Conservation (phyloP, 495 filamentous ascomycete genomes). For the Hypomontagnella submonticulosa region DNA sequence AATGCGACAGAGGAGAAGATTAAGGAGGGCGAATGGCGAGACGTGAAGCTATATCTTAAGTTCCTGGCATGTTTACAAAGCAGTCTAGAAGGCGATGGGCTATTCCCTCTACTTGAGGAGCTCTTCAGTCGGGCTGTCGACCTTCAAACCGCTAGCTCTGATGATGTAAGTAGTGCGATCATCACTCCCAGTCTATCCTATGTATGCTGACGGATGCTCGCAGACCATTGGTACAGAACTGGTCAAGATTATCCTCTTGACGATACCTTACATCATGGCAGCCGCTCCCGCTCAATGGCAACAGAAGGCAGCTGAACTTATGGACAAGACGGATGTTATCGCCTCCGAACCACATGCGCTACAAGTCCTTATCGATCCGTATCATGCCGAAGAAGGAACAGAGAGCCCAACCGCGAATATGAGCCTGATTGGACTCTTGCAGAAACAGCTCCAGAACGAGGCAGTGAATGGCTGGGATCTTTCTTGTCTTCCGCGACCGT, state of each 20-base stretch:
- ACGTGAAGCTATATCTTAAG: conserved; percentile 88
- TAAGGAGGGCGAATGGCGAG: conserved; percentile 80
- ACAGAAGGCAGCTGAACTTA: conserved; percentile 75
- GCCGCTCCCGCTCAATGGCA: conserved; percentile 72
- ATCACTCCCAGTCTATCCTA: not conserved
- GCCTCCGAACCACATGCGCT: conserved; percentile 83
- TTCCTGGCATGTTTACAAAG: conserved; percentile 85
- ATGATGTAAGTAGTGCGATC: conserved; percentile 74
- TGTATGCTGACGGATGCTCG: conserved; percentile 17
- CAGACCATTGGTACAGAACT: conserved; percentile 86
- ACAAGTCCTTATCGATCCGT: conserved; percentile 85
- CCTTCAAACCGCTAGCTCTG: conserved; percentile 87
- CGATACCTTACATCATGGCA: conserved; percentile 89
- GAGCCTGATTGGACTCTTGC: conserved; percentile 84
- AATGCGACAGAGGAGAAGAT: conserved; percentile 69
- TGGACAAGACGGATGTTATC: conserved; percentile 93
- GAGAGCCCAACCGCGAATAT: conserved; percentile 52
- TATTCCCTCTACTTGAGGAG: conserved; percentile 86
- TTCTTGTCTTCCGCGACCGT: conserved; percentile 84
- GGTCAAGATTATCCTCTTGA: conserved; percentile 93
- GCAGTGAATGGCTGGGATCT: conserved; percentile 76
- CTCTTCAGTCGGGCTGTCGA: conserved; percentile 86
- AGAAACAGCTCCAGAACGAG: conserved; percentile 83
- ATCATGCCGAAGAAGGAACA: conserved; percentile 64
- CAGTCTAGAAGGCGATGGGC: conserved; percentile 81